Conservation (phyloP, 441 rosid genomes). For the Adansonia gregorii region DNA sequence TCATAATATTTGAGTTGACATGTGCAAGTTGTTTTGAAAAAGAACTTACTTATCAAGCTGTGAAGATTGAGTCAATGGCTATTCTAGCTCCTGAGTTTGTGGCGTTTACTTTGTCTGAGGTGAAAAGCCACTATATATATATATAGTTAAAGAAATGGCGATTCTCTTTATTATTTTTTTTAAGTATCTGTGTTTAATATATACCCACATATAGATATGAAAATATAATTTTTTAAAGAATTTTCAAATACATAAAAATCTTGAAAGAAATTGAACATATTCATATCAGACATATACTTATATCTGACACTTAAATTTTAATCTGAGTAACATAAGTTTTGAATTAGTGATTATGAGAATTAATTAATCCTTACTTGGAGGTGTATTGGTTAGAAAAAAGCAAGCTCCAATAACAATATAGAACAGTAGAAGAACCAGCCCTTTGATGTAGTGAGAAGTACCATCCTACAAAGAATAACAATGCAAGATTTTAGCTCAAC, state of each 20-base stretch:
- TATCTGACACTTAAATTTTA: no score
- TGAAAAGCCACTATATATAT: neutral
- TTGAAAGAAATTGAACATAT: no score
- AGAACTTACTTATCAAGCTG: constrained; percentile 34
- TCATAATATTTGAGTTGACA: neutral
- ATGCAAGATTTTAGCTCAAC: neutral
- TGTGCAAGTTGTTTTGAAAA: neutral
- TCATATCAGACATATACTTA: no score
- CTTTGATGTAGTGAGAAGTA: constrained; percentile 91
- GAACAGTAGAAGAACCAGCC: constrained; percentile 65
- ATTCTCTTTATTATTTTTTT: no score
- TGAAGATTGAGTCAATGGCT: constrained; percentile 18
- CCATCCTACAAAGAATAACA: constrained; percentile 58
- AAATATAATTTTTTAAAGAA: no score
- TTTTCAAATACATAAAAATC: no score
- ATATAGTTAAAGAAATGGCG: neutral
- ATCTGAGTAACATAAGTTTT: neutral
- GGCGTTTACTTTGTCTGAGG: constrained; percentile 32
- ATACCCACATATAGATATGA: no score
- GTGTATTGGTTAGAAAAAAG: constrained; percentile 65
- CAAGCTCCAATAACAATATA: constrained; percentile 77
- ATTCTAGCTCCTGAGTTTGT: constrained; percentile 25
- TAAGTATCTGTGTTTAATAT: no score
- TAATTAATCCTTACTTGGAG: constrained; percentile 47
- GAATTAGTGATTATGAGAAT: neutral